Evolutionary conservation across 73 alveolate species (phyloP), one percentile per base, ranked within the genome.

Genomic region (Paramecium sexaurelia): DNA sequence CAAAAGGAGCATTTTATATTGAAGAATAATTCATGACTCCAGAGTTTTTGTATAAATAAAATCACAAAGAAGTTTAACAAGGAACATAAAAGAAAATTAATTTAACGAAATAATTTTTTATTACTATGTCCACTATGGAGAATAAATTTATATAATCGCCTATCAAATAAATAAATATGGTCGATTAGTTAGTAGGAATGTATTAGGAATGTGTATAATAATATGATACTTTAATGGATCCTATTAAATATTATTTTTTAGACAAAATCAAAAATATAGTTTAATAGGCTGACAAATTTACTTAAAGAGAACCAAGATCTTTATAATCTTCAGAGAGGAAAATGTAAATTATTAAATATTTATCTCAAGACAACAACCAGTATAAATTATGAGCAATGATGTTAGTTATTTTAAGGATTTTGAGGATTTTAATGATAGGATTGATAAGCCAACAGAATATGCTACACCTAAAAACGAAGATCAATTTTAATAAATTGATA

Each of bases 1-100:
- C 35, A 10, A 78, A 39, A 7, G 73, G 43, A 32, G 22, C 90
- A 8, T 78, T 39, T 33, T 29, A 17, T 24, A 20, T 78, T 4
- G 90, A 78, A 17, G 90, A 78, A 78, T n/a, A 78, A 43, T 78
- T 41, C 32, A 78, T 78, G 90, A 78, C 90, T 19, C 90, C 90
- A 24, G 90, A 78, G 43, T 78, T 78, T 45, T n/a, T 78, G 22
- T 78, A 39, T 24, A 41, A 78, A 43, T 3, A 39, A 24, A 26
- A 43, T 7, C 22, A 51, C 1, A 51, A 51, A 51, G 67, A 51
- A 20, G 67, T 51, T 3, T 20, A 78, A 39, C 9, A 41, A 43
- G 90, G 71, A 78, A 40, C 13, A 7, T 33, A 37, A 45, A 78
- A 78, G 67, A 51, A 51, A 51, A 51, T 51, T 17, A 39, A 39